Conservation (phyloP, 805 yeast genomes). For the Saturnispora serradocipensis region DNA sequence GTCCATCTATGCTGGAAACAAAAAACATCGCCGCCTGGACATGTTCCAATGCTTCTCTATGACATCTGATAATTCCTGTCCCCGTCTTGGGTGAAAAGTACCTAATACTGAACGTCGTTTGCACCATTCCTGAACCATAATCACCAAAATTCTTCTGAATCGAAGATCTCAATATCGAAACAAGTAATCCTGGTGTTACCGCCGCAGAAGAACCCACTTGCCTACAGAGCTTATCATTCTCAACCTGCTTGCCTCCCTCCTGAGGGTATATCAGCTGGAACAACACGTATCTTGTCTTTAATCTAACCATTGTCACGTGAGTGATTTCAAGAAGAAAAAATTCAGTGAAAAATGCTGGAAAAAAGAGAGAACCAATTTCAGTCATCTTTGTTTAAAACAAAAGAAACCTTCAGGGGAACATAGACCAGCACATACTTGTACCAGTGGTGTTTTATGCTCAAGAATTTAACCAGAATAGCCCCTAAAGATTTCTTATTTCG, state of each 20-base stretch:
- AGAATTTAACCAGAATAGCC: neutral
- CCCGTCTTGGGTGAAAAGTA: constrained; percentile 77
- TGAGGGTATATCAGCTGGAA: constrained; percentile 73
- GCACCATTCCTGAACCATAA: constrained; percentile 53
- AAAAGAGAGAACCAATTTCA: neutral
- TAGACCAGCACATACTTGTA: neutral
- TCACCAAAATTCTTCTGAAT: constrained; percentile 70
- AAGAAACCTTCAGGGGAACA: neutral
- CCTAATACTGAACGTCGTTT: constrained; percentile 35
- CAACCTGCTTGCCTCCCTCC: neutral
- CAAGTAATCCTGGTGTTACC: constrained; percentile 41
- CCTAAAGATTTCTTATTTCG: neutral
- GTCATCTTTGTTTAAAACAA: neutral
- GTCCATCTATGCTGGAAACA: constrained; percentile 41
- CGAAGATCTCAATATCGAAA: constrained; percentile 44
- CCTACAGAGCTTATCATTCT: constrained; percentile 17
- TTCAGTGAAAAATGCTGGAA: neutral
- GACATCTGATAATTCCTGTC: constrained; percentile 75
- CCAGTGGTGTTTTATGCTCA: neutral
- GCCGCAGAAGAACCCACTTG: constrained; percentile 37
- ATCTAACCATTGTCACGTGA: constrained; percentile 59
- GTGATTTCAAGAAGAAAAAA: neutral
- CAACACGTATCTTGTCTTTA: constrained; percentile 74
- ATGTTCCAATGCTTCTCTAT: constrained; percentile 50
- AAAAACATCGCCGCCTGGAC: constrained; percentile 61